These are phyloP conservation scores for Cicer judaicum DNA, from an alignment of 306 rosid species.

Conservation along the genomic window DNA sequence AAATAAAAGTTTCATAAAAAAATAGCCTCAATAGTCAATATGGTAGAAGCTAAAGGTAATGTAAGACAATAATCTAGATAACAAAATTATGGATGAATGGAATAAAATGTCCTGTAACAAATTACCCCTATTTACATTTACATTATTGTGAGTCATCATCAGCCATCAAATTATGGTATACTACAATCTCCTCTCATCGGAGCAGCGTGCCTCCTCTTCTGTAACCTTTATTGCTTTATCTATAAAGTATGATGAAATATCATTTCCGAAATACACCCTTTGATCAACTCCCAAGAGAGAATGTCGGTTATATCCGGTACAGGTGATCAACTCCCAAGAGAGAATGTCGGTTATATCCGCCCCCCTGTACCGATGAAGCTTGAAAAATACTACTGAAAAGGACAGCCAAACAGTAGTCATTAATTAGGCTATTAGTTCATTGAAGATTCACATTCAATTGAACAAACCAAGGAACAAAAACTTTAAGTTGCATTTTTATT, in stretches of 20 bases:
- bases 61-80: constrained; percentile 16
- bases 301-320: constrained; percentile 37
- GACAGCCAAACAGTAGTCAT: constrained; percentile 31
- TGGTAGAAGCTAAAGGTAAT: constrained; percentile 16
- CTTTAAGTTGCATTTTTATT: neutral
- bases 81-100: constrained; percentile 62
- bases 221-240: constrained; percentile 55
- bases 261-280: constrained; percentile 40
- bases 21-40: constrained; percentile 40
- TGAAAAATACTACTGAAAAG: constrained; percentile 51
- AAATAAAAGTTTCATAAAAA: neutral
- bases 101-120: constrained; percentile 56
- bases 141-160: constrained; percentile 52
- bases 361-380: constrained; percentile 46
- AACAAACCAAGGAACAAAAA: constrained; percentile 12
- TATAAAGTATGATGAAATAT: constrained; percentile 47
- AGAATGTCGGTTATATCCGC: constrained; percentile 35
- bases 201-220: constrained; percentile 44
- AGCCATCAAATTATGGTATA: constrained; percentile 60
- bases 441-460: neutral
- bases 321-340: constrained; percentile 33
- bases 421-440: neutral
- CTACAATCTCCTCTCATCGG: constrained; percentile 49
- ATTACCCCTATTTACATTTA: constrained; percentile 83
- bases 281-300: constrained; percentile 32